Conservation (phyloP, 2,329 filamentous ascomycete genomes). For the Exophiala mesophila region DNA sequence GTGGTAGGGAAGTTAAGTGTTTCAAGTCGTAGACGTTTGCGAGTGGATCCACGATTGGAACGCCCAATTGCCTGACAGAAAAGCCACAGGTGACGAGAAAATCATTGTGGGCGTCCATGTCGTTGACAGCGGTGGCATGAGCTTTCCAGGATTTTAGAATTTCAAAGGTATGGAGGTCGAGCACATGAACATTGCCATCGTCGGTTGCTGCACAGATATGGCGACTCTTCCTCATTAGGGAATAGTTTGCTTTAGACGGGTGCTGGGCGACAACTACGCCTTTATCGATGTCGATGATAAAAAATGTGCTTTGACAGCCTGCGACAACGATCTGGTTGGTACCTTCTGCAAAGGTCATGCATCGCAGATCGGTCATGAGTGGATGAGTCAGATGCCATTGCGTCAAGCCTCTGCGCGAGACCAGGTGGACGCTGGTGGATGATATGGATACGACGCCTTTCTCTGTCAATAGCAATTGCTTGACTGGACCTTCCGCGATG, state of each 20-base stretch:
- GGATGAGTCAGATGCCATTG: conserved; percentile 81
- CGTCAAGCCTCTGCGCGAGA: conserved; percentile 72
- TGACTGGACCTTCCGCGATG: conserved; percentile 69
- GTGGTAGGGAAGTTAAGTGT: conserved; percentile 78
- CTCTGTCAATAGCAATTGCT: conserved; percentile 86
- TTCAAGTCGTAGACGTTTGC: conserved; percentile 96
- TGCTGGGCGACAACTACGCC: conserved; percentile 69
- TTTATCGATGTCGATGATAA: conserved; percentile 67
- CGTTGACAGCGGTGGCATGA: conserved; percentile 81
- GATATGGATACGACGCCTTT: conserved; percentile 85
- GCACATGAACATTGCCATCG: conserved; percentile 74
- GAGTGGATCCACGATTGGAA: conserved; percentile 81
- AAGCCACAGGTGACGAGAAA: conserved; percentile 94
- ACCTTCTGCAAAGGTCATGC: conserved; percentile 93
- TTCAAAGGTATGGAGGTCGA: conserved; percentile 72
- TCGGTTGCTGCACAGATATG: conserved; percentile 90
- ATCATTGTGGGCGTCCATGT: conserved; percentile 96
- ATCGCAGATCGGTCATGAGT: conserved; percentile 80
- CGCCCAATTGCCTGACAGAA: conserved; percentile 72
- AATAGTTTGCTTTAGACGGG: conserved; percentile 71
- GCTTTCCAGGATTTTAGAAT: conserved; percentile 86
- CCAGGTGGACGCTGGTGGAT: conserved; percentile 78
- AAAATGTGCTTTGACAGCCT: conserved; percentile 80
- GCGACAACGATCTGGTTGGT: conserved; percentile 81
- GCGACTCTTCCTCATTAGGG: conserved; percentile 80